Conservation (phyloP, 2,329 filamentous ascomycete genomes). For the Botrytis byssoidea region DNA sequence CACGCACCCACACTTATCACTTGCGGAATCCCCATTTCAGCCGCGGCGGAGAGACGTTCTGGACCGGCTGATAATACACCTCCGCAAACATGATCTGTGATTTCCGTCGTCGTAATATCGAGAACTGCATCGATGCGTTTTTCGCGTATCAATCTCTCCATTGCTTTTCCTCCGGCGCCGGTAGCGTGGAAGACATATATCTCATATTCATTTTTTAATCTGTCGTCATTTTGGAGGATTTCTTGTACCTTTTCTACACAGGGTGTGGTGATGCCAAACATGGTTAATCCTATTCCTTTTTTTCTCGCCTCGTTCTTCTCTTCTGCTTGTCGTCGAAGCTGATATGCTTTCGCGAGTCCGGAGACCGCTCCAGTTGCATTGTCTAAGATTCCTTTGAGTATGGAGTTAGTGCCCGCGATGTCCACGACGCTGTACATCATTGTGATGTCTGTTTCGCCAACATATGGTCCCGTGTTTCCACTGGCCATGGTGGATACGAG, state of each 20-base stretch:
- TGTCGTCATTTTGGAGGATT: constrained; percentile 42
- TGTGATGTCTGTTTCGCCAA: constrained; percentile 66
- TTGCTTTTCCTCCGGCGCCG: constrained; percentile 64
- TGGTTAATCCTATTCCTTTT: constrained; percentile 62
- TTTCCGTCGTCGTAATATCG: constrained; percentile 70
- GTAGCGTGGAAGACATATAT: constrained; percentile 69
- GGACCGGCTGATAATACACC: constrained; percentile 61
- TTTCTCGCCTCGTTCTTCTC: constrained; percentile 33
- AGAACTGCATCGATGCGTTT: constrained; percentile 62
- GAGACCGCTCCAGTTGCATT: constrained; percentile 62
- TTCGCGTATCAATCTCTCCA: constrained; percentile 63
- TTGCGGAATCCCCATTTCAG: constrained; percentile 56
- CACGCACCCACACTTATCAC: constrained; percentile 50
- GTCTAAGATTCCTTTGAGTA: constrained; percentile 55
- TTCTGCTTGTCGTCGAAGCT: constrained; percentile 39
- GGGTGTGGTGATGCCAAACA: constrained; percentile 74
- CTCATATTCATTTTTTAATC: constrained; percentile 47
- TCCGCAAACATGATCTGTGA: constrained; percentile 61
- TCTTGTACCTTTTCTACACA: constrained; percentile 56
- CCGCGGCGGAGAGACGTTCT: constrained; percentile 56
- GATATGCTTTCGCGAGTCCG: constrained; percentile 51
- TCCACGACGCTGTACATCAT: constrained; percentile 73
- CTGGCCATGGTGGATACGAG: constrained; percentile 69
- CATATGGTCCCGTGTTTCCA: constrained; percentile 61
- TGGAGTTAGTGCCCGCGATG: constrained; percentile 61